These are phyloP conservation scores for Hypomontagnella monticulosa DNA, from an alignment of 495 filamentous ascomycete genomes.

Conservation along the genomic window DNA sequence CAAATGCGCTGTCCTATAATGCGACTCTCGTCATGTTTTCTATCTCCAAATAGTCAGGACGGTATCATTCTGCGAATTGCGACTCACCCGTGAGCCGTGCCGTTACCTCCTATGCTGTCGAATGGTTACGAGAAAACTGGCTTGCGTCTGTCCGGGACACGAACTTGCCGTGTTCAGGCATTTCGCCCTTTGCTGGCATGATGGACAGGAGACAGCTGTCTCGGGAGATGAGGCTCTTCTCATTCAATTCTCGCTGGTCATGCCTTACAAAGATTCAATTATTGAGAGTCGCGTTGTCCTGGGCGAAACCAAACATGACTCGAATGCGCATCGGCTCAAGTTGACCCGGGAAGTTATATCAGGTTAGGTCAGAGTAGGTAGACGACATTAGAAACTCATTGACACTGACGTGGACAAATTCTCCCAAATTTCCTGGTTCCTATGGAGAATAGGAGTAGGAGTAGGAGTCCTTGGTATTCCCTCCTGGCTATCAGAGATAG, in stretches of 20 bases:
- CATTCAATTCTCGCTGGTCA: background rate
- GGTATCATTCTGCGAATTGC: constrained; percentile 3
- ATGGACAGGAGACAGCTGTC: constrained; percentile 10
- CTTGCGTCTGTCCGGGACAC: constrained; percentile 10
- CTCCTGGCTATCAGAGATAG: too few species aligned
- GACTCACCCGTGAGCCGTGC: background rate
- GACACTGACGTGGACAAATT: too few species aligned
- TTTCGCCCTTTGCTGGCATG: background rate
- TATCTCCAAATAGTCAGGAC: constrained; percentile 1
- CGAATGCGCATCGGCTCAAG: too few species aligned
- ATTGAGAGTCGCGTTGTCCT: too few species aligned
- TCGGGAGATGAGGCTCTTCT: constrained; percentile 3
- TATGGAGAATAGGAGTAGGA: too few species aligned
- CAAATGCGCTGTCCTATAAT: constrained; percentile 4
- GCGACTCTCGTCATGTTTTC: background rate
- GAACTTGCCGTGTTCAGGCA: constrained; percentile 1
- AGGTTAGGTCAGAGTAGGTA: too few species aligned
- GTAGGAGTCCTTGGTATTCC: too few species aligned
- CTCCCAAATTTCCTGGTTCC: too few species aligned
- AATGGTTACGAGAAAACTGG: constrained; percentile 5
- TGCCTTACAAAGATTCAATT: background rate
- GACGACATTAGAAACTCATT: too few species aligned
- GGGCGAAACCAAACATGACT: too few species aligned
- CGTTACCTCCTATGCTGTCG: background rate
- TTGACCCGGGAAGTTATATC: too few species aligned